Base-by-base conservation (phyloP, 768 basidiomycete genomes). In the Lentinula edodes region DNA sequence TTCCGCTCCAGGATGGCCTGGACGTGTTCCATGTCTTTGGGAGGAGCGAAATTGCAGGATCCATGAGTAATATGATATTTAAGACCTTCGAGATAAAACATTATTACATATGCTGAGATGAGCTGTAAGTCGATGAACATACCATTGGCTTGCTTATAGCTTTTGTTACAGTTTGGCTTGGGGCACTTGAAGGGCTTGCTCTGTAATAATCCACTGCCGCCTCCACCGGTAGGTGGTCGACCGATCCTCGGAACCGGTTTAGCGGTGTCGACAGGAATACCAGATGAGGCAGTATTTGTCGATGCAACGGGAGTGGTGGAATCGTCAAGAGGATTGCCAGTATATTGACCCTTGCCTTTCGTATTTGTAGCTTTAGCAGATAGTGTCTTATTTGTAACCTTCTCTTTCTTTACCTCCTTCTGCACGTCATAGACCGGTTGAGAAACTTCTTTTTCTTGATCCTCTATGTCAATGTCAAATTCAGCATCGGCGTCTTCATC, bases 41-140 rank as follows among this genome's bases (percentile, higher is more conserved):
- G 90, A 5, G 94, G 93, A 0, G 92, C 90, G 72, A 94, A 96
- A 72, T 93, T 94, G 74, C 95, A 98, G 64, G 88, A 89, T 8
- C 95, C 93, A 70, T 93, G 93, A 8, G 89, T 91, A 80, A 93
- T 88, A 73, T 95, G 93, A 75, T 95, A 95, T 78, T 97, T 96
- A 68, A 98, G 80, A 10, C 95, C 87, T 69, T 77, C 77, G 6
- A n/a, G 6, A 43, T 13, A 6, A 0, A n/a, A 2, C 16, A 15
- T 20, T 15, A 16, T 3, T 36, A 35, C 6, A 16, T 13, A 34
- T 28, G 3, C 28, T 28, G 28, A 52, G 15, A 34, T 13, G 15
- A 2, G 53, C 55, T 35, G 52, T 13, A 61, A 56, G 39, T 12
- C 20, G 1, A 18, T 1, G 7, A 45, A 51, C 60, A 51, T 62